phyloP scores from a whole-genome alignment of 306 rosid species.

The Parietaria judaica region DNA sequence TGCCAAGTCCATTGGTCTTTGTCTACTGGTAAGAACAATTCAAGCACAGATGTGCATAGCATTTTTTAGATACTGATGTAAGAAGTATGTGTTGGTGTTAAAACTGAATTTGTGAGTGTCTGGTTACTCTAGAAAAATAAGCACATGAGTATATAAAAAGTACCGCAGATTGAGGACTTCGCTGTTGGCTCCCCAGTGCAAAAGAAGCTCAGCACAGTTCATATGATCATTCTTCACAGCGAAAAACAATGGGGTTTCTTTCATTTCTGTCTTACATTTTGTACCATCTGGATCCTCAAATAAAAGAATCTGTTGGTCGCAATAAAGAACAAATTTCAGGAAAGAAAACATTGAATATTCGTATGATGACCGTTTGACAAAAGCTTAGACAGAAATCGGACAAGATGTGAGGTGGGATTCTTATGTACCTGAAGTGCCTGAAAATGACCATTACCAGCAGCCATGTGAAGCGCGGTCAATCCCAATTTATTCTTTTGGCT shows the following conservation, averaged over 20 bases:
- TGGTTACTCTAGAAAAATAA: constrained; percentile 4
- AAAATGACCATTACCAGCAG: constrained; percentile 27
- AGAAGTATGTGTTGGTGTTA: background rate
- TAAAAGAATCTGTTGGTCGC: constrained; percentile 24
- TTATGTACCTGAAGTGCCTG: constrained; percentile 34
- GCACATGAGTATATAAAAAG: background rate
- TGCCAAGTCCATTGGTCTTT: constrained; percentile 37
- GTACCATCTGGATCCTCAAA: constrained; percentile 32
- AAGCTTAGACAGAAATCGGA: background rate
- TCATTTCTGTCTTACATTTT: constrained; percentile 30
- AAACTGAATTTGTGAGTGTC: background rate
- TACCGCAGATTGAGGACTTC: constrained; percentile 39
- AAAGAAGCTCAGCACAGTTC: constrained; percentile 35
- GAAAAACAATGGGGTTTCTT: constrained; percentile 43
- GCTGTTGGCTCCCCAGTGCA: constrained; percentile 35
- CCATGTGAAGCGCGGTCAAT: constrained; percentile 32
- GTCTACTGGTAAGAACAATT: constrained; percentile 26
- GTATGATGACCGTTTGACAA: background rate
- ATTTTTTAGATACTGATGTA: background rate
- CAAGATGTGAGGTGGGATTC: background rate
- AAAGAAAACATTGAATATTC: background rate
- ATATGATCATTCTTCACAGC: constrained; percentile 35
- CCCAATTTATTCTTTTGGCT: constrained; percentile 34
- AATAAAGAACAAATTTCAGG: constrained; percentile 1
- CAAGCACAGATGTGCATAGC: background rate